phyloP scores from a whole-genome alignment of 1,139 yeast species.

The Suhomyces yuchorum region DNA sequence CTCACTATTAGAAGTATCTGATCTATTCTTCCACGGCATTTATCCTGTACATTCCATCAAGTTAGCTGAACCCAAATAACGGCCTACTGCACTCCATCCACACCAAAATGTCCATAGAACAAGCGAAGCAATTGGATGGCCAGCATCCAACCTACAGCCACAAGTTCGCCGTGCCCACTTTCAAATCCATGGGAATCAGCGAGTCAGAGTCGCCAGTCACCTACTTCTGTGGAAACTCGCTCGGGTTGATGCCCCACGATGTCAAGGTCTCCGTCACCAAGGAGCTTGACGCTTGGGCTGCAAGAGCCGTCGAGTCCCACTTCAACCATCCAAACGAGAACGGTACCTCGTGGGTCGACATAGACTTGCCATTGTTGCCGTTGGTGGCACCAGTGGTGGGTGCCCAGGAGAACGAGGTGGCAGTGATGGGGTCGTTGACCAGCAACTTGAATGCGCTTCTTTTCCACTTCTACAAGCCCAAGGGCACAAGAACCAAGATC shows the following conservation, averaged over 20 bases:
- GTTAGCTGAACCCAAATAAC: neutral
- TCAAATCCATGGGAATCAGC: slow-evolving; percentile 50
- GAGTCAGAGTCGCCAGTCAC: slow-evolving; percentile 24
- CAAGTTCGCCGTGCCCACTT: slow-evolving; percentile 62
- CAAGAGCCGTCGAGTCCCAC: slow-evolving; percentile 82
- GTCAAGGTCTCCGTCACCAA: slow-evolving; percentile 58
- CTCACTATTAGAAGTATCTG: too few relatives aligned
- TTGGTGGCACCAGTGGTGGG: slow-evolving; percentile 76
- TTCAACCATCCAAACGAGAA: slow-evolving; percentile 60
- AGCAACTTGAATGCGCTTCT: slow-evolving; percentile 76
- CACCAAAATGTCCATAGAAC: slow-evolving; percentile 18
- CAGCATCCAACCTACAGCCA: slow-evolving; percentile 40
- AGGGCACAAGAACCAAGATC: slow-evolving; percentile 61
- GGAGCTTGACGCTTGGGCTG: slow-evolving; percentile 82
- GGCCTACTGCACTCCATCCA: neutral
- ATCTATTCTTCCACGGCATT: too few relatives aligned
- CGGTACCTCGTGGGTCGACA: slow-evolving; percentile 73
- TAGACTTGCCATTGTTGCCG: slow-evolving; percentile 75
- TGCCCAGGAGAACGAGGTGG: slow-evolving; percentile 71
- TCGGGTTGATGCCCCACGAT: slow-evolving; percentile 80
- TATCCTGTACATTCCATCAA: too few relatives aligned
- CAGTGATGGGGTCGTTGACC: slow-evolving; percentile 85
- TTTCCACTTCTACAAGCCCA: slow-evolving; percentile 73
- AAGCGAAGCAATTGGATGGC: slow-evolving; percentile 34
- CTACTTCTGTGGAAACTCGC: slow-evolving; percentile 87